Percentiles rank a stretch among this genome's conserved stretches.
These are phyloP conservation scores for Tetrahymena thermophila DNA, from an alignment of 73 alveolate species.

Conservation along the genomic window DNA sequence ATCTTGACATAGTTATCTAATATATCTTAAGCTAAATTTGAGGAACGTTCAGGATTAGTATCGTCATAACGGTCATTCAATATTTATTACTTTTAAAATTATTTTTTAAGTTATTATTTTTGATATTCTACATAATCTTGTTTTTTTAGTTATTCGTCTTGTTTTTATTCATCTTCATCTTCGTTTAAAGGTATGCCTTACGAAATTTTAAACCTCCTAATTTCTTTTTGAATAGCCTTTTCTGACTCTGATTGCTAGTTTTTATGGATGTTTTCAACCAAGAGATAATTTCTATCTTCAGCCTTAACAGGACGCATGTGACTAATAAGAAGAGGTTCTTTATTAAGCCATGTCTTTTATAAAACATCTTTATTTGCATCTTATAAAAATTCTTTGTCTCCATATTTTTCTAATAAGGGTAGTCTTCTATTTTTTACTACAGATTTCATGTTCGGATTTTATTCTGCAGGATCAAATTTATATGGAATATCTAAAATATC, in stretches of 20 bases:
- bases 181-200: background rate
- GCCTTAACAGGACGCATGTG: background rate
- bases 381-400: background rate
- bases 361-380: background rate
- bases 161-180: background rate
- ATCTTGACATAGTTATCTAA: background rate
- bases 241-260: background rate
- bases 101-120: background rate
- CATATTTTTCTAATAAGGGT: background rate
- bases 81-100: background rate
- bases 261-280: background rate
- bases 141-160: background rate
- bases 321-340: background rate
- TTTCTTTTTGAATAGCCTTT: background rate
- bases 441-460: background rate
- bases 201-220: background rate
- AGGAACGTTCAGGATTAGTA: background rate
- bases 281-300: background rate
- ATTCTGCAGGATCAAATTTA: background rate
- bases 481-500: background rate
- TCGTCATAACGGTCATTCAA: background rate
- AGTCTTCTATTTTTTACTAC: background rate
- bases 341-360: background rate
- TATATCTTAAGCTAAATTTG: background rate
- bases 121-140: background rate